Base-by-base conservation (phyloP, 345 rosid genomes). In the Salix caprea region DNA sequence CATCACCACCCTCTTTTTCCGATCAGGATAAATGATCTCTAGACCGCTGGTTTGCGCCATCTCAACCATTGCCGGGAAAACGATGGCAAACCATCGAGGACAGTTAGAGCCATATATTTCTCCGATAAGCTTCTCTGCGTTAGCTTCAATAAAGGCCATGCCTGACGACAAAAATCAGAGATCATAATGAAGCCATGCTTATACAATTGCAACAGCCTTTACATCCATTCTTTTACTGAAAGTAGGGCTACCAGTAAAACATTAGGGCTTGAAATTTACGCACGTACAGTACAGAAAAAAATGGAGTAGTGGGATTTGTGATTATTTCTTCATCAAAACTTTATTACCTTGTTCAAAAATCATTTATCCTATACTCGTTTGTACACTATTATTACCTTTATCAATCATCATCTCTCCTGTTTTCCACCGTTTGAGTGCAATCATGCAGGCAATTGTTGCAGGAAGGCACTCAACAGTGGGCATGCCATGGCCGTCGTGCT, bases 51-150 rank as follows among this genome's bases (percentile, higher is more conserved):
- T 6, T 32, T n/a, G 78, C 30, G 91, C 89, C 79, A 81, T 81
- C 73, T 87, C 91, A n/a, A 90, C 61, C 79, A 85, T 82, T 66
- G 80, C 89, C 11, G 86, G 87, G 74, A 91, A 90, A 37, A 77
- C 75, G 24, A 90, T 82, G 39, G 81, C 54, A 36, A 91, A 85
- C 97, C 92, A 83, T 66, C 87, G 90, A 68, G 97, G 94, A 74
- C 72, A 78, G 1, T 46, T 46, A 46, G 21, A 60, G 14, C 77
- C 72, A 13, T 8, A 14, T 5, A 26, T 40, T 60, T 74, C 85
- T 40, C 16, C 72, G 46, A 88, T 78, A 64, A 87, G 71, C 71
- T 79, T 77, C 64, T 83, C 83, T 9, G 84, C 67, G 69, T 73
- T 84, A 70, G 78, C 82, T 71, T 77, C 71, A 52, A 91, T 77